Percentiles rank a stretch among this genome's conserved stretches.
Evolutionary conservation across 345 rosid species (phyloP).

Genomic region (Camelina laxa): DNA sequence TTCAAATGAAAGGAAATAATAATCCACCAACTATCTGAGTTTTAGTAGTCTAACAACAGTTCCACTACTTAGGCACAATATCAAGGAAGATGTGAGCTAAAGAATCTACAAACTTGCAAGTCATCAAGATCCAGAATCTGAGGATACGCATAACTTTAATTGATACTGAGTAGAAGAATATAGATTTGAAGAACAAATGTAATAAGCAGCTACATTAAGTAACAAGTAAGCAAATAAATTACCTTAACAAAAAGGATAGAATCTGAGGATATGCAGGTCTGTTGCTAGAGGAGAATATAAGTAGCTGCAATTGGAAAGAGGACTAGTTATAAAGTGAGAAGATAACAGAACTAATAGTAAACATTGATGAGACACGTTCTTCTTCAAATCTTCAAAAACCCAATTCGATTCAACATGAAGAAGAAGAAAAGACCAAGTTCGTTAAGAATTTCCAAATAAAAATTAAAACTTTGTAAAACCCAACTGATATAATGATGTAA

Average conservation of each 20-base stretch:
- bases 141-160: neutral
- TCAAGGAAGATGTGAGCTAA: neutral
- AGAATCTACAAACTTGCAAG: neutral
- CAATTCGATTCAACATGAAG: neutral
- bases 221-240: neutral
- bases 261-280: neutral
- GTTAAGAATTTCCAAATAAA: neutral
- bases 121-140: slow-evolving; percentile 1
- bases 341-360: no score
- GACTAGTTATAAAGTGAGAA: no score
- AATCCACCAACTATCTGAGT: slow-evolving; percentile 1
- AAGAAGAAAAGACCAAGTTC: slow-evolving; percentile 8
- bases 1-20: neutral
- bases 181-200: neutral
- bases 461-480: neutral
- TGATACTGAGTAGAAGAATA: neutral
- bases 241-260: neutral
- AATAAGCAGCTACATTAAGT: neutral
- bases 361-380: neutral
- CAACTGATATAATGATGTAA: slow-evolving; percentile 3
- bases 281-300: neutral
- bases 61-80: neutral
- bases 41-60: slow-evolving; percentile 3
- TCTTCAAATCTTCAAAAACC: neutral
- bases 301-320: neutral